Evolutionary conservation across 352 stramenopile species (phyloP), one percentile per base, ranked within the genome.

Genomic region (Blastocystis sp.): DNA sequence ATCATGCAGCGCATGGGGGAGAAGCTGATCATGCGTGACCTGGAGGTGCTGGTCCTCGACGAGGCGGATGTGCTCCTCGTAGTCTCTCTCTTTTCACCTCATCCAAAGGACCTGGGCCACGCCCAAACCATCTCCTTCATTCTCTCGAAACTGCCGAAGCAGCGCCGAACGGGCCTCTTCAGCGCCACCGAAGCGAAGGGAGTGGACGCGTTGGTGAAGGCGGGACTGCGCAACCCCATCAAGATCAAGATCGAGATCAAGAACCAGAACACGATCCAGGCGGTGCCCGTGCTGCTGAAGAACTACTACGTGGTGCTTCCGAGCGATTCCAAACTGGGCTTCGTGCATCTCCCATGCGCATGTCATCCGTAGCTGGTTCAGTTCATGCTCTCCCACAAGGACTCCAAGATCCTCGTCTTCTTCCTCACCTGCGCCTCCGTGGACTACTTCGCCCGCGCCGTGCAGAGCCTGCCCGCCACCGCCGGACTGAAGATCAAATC

Each of bases 31-130:
- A 70, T 67, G 40, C 45, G 65, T 9, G 45, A 86, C 17, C 45
- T 99, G 71, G 96, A 98, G 89, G 94, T 98, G 45, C 91, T 99
- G 28, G 96, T 99, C 67, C 90, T 99, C 45, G 97, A 99, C 90
- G 97, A 99, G 90, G 96, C 96, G n/a, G 97, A 99, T 89, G 97
- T 95, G 34, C 89, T 99, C 53, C 92, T 99, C 53, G 96, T 88
- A 78, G 0, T 48, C 9, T 40, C 14, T 19, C 3, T 21, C 0
- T 2, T 19, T 40, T 62, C 2, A 21, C 66, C 3, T 98, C 90
- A 98, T 98, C 92, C 43, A 38, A 90, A 88, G 86, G 88, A 41
- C 90, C 89, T 88, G 14, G 65, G 66, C 17, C 65, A 79, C 45
- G 62, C 89, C 40, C 19, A 65, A 14, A 70, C 43, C 19, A 77